Base-by-base conservation (phyloP, 2,329 filamentous ascomycete genomes). In the Aureobasidium sp. region DNA sequence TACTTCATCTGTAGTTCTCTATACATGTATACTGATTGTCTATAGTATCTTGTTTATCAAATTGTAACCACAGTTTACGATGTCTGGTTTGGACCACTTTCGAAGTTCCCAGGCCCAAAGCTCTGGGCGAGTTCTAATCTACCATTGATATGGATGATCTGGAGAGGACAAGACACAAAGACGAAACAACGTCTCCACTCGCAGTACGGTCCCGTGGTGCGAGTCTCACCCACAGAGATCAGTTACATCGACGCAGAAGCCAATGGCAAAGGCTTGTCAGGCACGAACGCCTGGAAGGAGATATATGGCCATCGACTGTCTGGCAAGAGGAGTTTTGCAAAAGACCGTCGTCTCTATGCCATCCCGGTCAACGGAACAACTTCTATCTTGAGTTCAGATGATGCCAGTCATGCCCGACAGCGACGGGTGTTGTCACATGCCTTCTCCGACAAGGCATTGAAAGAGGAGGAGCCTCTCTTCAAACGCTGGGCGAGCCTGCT, bases 201-300 rank as follows among this genome's bases (percentile, higher is more conserved):
- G 6, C 64, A 69, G 44, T 78, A 79, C 64, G 79, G 79, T 5
- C 70, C 72, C 1, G 73, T 81, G 1, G 78, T 82, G 9, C 76
- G 80, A 10, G 69, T 80, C 45, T 73, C 73, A 4, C 79, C 80
- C 2, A 72, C 78, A 62, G 77, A 81, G 65, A 72, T 82, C 3
- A 75, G 77, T 1, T 81, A 78, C 66, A 74, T 70, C 47, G 66
- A 70, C 7, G 62, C 70, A 3, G 68, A 67, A 0, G 70, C 71
- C 39, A 36, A 44, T 30, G 60, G 36, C n/a, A 6, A 47, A 39
- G 49, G 63, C 7, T 49, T 63, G 15, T 61, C 37, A 29, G 60
- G 54, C 16, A 63, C 53, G 21, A 68, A 68, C 0, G 71, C 71
- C 2, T 81, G 77, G 72, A 72, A 74, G 65, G 76, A 79, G 37